A percentile compares a stretch with the other conserved stretches of the same genome.
Conservation (phyloP, 768 basidiomycete species). For the Lactifluus pinguis region DNA sequence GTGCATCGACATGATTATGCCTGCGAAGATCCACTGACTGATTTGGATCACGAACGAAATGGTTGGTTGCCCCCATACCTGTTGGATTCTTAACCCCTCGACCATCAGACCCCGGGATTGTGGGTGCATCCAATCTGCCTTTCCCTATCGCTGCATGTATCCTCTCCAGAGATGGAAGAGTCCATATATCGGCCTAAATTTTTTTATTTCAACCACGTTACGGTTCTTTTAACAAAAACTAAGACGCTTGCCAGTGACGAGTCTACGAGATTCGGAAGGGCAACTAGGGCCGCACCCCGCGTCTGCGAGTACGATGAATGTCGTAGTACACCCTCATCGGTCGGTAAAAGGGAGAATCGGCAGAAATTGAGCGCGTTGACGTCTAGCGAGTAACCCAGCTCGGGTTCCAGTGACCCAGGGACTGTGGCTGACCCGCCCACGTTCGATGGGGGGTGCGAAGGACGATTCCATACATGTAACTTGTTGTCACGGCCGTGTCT, state of each 20-base stretch:
- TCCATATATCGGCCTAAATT: slow-evolving; percentile 79
- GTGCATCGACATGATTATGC: slow-evolving; percentile 86
- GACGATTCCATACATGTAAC: slow-evolving; percentile 61
- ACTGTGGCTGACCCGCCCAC: slow-evolving; percentile 46
- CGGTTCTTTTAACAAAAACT: neutral
- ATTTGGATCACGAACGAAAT: neutral
- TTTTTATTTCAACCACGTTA: neutral
- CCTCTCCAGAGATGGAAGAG: slow-evolving; percentile 55
- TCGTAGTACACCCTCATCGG: slow-evolving; percentile 11
- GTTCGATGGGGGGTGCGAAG: slow-evolving; percentile 35
- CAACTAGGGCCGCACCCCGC: slow-evolving; percentile 42
- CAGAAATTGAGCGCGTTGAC: slow-evolving; percentile 95
- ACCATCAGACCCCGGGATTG: slow-evolving; percentile 33
- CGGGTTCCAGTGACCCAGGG: slow-evolving; percentile 40
- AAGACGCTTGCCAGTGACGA: slow-evolving; percentile 59
- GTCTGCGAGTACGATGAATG: neutral
- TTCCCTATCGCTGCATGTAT: slow-evolving; percentile 83
- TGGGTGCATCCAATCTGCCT: slow-evolving; percentile 25
- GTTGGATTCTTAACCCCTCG: slow-evolving; percentile 43
- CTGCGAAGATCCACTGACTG: slow-evolving; percentile 29
- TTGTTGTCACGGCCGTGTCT: slow-evolving; percentile 87
- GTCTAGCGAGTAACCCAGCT: slow-evolving; percentile 61
- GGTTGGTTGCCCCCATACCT: slow-evolving; percentile 31
- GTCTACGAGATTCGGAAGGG: slow-evolving; percentile 83
- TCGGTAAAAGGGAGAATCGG: slow-evolving; percentile 61